Evolutionary conservation across 257 asterid species (phyloP), one percentile per base, ranked within the genome.

Genomic region (Plectranthus barbatus): DNA sequence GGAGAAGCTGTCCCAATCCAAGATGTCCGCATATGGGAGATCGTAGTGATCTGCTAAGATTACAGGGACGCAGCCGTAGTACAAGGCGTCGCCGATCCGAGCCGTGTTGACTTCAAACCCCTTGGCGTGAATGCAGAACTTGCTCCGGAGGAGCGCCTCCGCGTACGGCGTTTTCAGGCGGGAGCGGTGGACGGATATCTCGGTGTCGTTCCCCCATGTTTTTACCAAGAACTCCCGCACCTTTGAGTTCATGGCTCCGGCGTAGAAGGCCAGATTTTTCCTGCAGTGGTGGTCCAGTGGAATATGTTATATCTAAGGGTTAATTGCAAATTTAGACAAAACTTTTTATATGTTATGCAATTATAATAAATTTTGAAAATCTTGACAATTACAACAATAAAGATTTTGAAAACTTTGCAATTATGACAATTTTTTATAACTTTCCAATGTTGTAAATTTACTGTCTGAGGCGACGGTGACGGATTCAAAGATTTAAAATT

Each of bases 21-120:
- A 54, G 19, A 84, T 56, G 68, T 93, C 96, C 0, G 90, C 76
- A 23, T 63, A 90, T 1, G 99, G 96, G 45, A 93, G 96, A 33
- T 93, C 99, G 12, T 90, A 93, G 71, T 82, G 71, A 55, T 93
- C 96, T 0, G 99, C 90, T 48, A 93, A 60, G 45, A 93, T 50
- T 14, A 90, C 94, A 0, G 97, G 99, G 44, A 93, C 95, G 40
- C 99, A 93, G 0, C 97, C 97, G 11, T 93, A 84, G 74, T 84
- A 90, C 52, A 93, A 4, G 0, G 97, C 91, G 17, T 90, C 97
- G 10, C 85, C 95, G 4, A 90, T 74, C 2, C 97, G 74, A 0
- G 96, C 97, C 0, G 99, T 93, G 87, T 93, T 93, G 1, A 93
- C 86, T 66, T 93, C 99, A 26, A 81, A 93, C 3, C 99, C 99